These are phyloP conservation scores for Amanita rubescens DNA, from an alignment of 768 basidiomycete species.

Conservation along the genomic window DNA sequence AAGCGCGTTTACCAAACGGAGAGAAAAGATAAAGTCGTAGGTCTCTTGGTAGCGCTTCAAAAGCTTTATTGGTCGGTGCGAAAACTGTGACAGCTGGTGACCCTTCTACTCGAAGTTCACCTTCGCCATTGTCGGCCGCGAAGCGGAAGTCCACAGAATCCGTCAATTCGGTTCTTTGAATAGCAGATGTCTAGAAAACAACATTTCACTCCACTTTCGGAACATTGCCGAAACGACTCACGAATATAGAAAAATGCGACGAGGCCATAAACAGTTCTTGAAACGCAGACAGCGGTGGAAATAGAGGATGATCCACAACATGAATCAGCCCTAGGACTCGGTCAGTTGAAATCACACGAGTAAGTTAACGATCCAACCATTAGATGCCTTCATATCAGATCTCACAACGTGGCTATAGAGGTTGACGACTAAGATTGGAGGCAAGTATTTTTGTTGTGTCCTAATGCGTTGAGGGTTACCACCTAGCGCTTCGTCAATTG, in stretches of 20 bases:
- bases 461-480: slow-evolving; percentile 38
- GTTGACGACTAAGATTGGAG: slow-evolving; percentile 37
- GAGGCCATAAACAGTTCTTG: slow-evolving; percentile 37
- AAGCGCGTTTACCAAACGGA: slow-evolving; percentile 40
- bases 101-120: slow-evolving; percentile 36
- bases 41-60: slow-evolving; percentile 38
- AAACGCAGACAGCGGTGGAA: slow-evolving; percentile 47
- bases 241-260: slow-evolving; percentile 41
- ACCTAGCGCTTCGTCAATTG: slow-evolving; percentile 34
- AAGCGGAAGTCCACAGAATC: slow-evolving; percentile 40
- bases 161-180: slow-evolving; percentile 43
- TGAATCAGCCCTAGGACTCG: slow-evolving; percentile 38
- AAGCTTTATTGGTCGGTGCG: slow-evolving; percentile 47
- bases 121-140: slow-evolving; percentile 25
- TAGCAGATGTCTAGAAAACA: slow-evolving; percentile 40
- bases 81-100: slow-evolving; percentile 43
- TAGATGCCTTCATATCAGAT: slow-evolving; percentile 37
- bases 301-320: slow-evolving; percentile 44
- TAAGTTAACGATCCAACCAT: slow-evolving; percentile 32
- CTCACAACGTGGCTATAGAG: slow-evolving; percentile 35
- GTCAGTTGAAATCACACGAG: neutral
- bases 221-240: slow-evolving; percentile 16
- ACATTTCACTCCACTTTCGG: neutral
- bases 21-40: slow-evolving; percentile 53
- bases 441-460: slow-evolving; percentile 25